Conservation (phyloP, 345 rosid genomes). For the Noccaea bulbosa region DNA sequence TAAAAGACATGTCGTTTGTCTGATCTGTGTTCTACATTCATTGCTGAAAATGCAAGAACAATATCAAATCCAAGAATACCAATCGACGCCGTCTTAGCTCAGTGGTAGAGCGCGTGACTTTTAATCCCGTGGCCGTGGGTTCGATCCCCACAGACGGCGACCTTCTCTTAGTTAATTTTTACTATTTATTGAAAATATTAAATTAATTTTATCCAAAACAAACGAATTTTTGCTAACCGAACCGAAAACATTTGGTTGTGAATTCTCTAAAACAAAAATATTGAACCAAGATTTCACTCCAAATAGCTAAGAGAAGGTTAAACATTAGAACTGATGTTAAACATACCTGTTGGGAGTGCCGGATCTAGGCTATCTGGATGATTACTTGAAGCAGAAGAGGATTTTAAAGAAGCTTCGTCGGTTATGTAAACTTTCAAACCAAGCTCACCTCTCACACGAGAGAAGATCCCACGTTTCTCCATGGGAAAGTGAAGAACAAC, state of each 20-base stretch:
- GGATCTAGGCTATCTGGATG: slow-evolving; percentile 34
- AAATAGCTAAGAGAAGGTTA: background rate
- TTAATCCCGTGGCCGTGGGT: too few relatives aligned
- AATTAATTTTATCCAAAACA: too few relatives aligned
- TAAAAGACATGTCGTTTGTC: slow-evolving; percentile 65
- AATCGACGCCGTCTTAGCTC: background rate
- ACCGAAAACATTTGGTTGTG: background rate
- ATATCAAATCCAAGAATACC: background rate
- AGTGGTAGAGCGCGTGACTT: too few relatives aligned
- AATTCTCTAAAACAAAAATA: background rate
- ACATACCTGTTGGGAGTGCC: slow-evolving; percentile 26
- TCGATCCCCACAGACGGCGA: too few relatives aligned
- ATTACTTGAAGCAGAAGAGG: slow-evolving; percentile 55
- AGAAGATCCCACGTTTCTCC: slow-evolving; percentile 89
- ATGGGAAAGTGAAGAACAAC: slow-evolving; percentile 88
- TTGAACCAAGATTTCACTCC: too few relatives aligned
- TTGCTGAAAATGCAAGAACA: slow-evolving; percentile 35
- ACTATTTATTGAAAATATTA: too few relatives aligned
- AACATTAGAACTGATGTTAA: background rate
- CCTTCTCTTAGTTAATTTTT: too few relatives aligned
- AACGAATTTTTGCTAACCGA: too few relatives aligned
- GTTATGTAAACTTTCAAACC: slow-evolving; percentile 86
- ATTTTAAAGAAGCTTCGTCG: slow-evolving; percentile 68
- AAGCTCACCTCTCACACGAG: slow-evolving; percentile 94
- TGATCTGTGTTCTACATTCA: slow-evolving; percentile 42